Base-by-base conservation (phyloP, 1,284 basidiomycete species). In the Farysia itapuensis region DNA sequence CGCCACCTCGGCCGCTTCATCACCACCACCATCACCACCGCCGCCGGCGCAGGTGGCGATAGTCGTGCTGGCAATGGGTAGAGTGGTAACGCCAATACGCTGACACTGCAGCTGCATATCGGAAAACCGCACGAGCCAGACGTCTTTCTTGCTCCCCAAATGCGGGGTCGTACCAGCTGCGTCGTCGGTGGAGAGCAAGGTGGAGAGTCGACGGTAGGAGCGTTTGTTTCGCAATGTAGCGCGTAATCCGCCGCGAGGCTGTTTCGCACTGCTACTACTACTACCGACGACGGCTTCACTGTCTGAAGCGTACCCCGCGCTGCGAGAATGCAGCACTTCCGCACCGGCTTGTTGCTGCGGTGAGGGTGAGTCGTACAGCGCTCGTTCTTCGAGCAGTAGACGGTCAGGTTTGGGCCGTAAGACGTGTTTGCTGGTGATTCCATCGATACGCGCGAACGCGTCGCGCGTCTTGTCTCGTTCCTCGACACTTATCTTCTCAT, bases 401-500 rank as follows among this genome's bases (percentile, higher is more conserved):
- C 94, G 83, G 20, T 88, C 89, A 2, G 89, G 84, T 72, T 93
- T 92, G 0, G 94, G 94, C 15, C 89, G 81, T 42, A 91, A 89
- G 38, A 98, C 80, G 13, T 77, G 47, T 2, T 43, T 36, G 38
- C 70, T 67, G 1, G 56, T 57, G 41, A 98, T 80, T 0, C 93
- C 93, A 50, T 97, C 94, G 35, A 98, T 96, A 12, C 94, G 85
- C 1, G 92, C 94, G 72, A 95, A 89, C 1, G 89, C 87, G 77
- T 98, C 94, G 13, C 92, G 82, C 4, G 91, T 92, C 80, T 86
- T 88, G 78, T 96, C 91, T 24, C 94, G 83, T 75, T 95, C 92
- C 77, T 97, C 94, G 77, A 89, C 89, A 74, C 88, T 87, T 39
- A 91, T 88, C 82, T 97, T 97, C 79, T 97, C 91, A 72, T 96